Base-by-base conservation (phyloP, 129 eudicot genomes). In the Escallonia herrerae region DNA sequence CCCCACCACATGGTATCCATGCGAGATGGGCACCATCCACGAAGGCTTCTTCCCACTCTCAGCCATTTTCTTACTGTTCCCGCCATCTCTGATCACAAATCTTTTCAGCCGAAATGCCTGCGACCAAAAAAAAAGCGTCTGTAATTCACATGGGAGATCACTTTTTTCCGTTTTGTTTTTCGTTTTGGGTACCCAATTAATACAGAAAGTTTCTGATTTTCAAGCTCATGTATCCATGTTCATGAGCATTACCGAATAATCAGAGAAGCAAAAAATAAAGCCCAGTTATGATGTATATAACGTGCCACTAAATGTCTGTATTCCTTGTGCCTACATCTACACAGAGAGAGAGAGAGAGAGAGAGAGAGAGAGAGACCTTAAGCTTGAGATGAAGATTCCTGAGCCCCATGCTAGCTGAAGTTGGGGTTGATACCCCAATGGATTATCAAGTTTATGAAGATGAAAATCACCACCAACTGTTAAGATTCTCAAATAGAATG, bases 1-100 rank as follows among this genome's bases (percentile, higher is more conserved):
- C 61, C 79, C 84, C 3, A 82, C 79, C 3, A 79, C 74, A 62
- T 72, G 79, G 63, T 72, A 75, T 41, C 88, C 84, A 61, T 82
- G 88, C 0, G 79, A 71, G 11, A 82, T 62, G 6, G 76, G 81
- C 48, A 42, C 47, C 80, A 82, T 79, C 84, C 84, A 82, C 56
- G 81, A 60, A 11, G 70, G 66, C 61, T 58, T 78, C 66, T 67
- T 78, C 40, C 43, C 75, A 6, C 40, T 58, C 15, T 39, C 51
- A 5, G 9, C 7, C 47, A 58, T 59, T 62, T 51, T 50, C 46
- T 45, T 38, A 6, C 62, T 56, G 5, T 14, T 60, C 44, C 65
- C 56, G 8, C 70, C 65, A 68, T 43, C 65, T 37, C 74, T 77
- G 38, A 45, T 49, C 1, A 71, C 40, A 54, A 65, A 64, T 22